Evolutionary conservation across 495 filamentous ascomycete genomes (phyloP).

Genomic region (Penicillium macrosclerotiorum): DNA sequence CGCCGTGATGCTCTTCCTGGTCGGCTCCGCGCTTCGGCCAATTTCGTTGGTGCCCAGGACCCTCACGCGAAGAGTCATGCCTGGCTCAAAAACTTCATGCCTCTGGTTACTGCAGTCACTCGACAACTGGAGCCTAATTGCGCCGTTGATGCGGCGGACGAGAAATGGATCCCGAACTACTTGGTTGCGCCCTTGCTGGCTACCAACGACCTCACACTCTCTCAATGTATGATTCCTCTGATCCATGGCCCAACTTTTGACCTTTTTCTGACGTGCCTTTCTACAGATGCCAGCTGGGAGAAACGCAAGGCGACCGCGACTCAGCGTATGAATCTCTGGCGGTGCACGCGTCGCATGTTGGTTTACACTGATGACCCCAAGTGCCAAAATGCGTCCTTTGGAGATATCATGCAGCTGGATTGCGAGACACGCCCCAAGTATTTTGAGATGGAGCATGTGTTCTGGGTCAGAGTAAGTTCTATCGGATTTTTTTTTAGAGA

Average conservation of each 20-base stretch:
- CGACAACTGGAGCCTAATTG: conserved; percentile 46
- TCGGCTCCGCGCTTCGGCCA: conserved; percentile 47
- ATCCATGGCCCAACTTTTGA: not conserved
- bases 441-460: conserved; percentile 60
- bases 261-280: not conserved
- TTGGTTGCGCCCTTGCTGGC: conserved; percentile 72
- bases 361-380: conserved; percentile 44
- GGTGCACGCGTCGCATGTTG: conserved; percentile 50
- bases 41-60: conserved; percentile 49
- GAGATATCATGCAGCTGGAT: conserved; percentile 45
- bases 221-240: conserved; percentile 58
- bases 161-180: conserved; percentile 76
- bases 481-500: not conserved
- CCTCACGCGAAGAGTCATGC: conserved; percentile 40
- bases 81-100: conserved; percentile 51
- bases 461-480: conserved; percentile 68
- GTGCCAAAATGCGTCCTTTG: conserved; percentile 36
- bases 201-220: conserved; percentile 70
- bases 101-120: conserved; percentile 49
- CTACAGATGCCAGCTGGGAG: conserved; percentile 67
- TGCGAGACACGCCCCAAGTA: conserved; percentile 51
- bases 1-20: conserved; percentile 57
- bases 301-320: conserved; percentile 46
- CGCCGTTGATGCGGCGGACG: conserved; percentile 42
- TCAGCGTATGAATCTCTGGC: conserved; percentile 53